phyloP scores from a whole-genome alignment of 768 basidiomycete species.

The Leucosporidium yakuticum region DNA sequence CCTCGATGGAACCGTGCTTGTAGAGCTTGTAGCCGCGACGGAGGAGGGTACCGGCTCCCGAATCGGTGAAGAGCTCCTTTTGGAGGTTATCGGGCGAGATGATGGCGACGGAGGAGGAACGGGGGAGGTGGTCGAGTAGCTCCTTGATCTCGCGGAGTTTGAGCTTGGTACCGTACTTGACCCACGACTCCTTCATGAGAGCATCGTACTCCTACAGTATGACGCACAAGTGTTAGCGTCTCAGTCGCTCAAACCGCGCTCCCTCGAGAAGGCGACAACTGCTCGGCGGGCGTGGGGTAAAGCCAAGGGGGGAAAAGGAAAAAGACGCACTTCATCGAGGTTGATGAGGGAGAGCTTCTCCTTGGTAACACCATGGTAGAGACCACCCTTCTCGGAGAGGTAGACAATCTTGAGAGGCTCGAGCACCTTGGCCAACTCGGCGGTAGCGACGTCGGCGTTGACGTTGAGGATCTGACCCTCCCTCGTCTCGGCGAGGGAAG shows the following conservation, averaged over 20 bases:
- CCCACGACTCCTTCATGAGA: slow-evolving; percentile 97
- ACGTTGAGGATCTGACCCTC: slow-evolving; percentile 99
- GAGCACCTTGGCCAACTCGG: slow-evolving; percentile 93
- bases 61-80: slow-evolving; percentile 97
- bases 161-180: slow-evolving; percentile 97
- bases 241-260: not conserved
- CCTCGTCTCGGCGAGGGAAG: slow-evolving; percentile 83
- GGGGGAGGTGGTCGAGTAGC: slow-evolving; percentile 92
- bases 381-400: slow-evolving; percentile 94
- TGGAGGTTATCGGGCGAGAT: slow-evolving; percentile 88
- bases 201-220: slow-evolving; percentile 74
- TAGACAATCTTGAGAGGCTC: slow-evolving; percentile 99
- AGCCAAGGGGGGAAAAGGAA: not conserved
- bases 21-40: slow-evolving; percentile 97
- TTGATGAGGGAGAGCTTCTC: slow-evolving; percentile 96
- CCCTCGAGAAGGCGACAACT: not conserved
- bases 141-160: slow-evolving; percentile 99
- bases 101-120: slow-evolving; percentile 95
- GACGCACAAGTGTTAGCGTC: not conserved
- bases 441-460: slow-evolving; percentile 97
- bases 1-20: slow-evolving; percentile 73
- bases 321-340: slow-evolving; percentile 71
- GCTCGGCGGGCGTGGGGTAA: not conserved
- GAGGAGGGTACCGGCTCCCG: slow-evolving; percentile 94
- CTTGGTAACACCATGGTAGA: slow-evolving; percentile 95